Evolutionary conservation across 495 filamentous ascomycete species (phyloP).

Genomic region (Neurospora sp.): DNA sequence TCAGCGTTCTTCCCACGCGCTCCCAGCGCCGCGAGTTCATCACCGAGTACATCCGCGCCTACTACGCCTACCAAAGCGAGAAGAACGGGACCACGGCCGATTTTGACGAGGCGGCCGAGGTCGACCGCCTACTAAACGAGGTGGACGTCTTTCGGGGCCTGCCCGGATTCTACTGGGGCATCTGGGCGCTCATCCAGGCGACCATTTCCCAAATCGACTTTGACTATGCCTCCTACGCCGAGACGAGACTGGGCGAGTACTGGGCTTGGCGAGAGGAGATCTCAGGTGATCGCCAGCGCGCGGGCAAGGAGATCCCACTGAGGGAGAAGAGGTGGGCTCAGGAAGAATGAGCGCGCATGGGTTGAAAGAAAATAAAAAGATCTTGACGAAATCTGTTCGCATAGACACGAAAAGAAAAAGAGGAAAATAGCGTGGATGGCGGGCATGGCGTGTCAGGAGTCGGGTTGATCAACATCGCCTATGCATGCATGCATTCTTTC

Average conservation of each 20-base stretch:
- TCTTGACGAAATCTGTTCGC: not conserved
- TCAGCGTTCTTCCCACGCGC: conserved; percentile 67
- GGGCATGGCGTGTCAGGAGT: not conserved
- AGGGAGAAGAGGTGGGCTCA: conserved; percentile 81
- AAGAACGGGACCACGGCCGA: conserved; percentile 25
- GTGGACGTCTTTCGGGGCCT: conserved; percentile 83
- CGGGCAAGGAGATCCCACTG: conserved; percentile 53
- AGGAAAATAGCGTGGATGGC: not conserved
- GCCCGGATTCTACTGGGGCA: conserved; percentile 83
- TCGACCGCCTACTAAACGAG: conserved; percentile 53
- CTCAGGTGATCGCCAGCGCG: conserved; percentile 46
- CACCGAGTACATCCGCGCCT: conserved; percentile 62
- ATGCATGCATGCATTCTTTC: not conserved
- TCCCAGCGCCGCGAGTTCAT: conserved; percentile 74
- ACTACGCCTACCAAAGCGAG: conserved; percentile 46
- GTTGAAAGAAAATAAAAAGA: not conserved
- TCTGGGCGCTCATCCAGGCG: conserved; percentile 95
- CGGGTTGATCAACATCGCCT: not conserved
- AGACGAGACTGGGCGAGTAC: conserved; percentile 82
- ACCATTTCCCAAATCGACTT: conserved; percentile 95
- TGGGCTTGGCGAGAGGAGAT: conserved; percentile 81
- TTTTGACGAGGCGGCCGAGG: conserved; percentile 50
- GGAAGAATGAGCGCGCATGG: conserved; percentile 21
- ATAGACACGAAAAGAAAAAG: not conserved
- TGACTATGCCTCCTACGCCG: conserved; percentile 89